A percentile compares a stretch with the other conserved stretches of the same genome.
Conservation (phyloP, 2,329 filamentous ascomycete genomes). For the Plenodomus tracheiphilus region DNA sequence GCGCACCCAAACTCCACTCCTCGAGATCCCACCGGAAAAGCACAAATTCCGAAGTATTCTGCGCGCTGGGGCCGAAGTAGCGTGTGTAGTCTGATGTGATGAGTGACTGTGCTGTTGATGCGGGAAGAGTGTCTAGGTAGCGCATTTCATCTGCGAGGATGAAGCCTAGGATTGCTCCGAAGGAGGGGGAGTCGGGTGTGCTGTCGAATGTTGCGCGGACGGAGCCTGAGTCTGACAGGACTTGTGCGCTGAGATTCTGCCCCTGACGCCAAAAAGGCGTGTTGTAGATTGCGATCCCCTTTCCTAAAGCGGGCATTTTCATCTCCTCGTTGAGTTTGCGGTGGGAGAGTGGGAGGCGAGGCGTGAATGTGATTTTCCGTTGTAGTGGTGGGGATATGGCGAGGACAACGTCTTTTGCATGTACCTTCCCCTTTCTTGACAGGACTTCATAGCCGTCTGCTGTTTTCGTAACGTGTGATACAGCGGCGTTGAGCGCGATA, state of each 20-base stretch:
- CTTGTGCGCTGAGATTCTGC: constrained; percentile 49
- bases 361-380: constrained; percentile 53
- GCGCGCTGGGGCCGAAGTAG: constrained; percentile 17
- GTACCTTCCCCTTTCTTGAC: constrained; percentile 30
- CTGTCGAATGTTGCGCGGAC: constrained; percentile 22
- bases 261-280: constrained; percentile 51
- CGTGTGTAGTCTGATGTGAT: constrained; percentile 15
- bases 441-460: constrained; percentile 2
- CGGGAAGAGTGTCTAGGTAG: constrained; percentile 9
- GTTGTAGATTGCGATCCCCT: constrained; percentile 54
- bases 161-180: constrained; percentile 28
- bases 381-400: constrained; percentile 54
- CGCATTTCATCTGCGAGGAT: constrained; percentile 25
- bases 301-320: constrained; percentile 55
- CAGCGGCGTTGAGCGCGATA: constrained; percentile 21
- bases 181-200: constrained; percentile 16
- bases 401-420: constrained; percentile 52
- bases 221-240: constrained; percentile 15
- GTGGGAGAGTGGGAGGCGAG: constrained; percentile 51
- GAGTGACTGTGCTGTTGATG: constrained; percentile 2
- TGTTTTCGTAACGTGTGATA: constrained; percentile 16
- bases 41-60: constrained; percentile 19
- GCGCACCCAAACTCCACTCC: constrained; percentile 21
- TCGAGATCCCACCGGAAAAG: constrained; percentile 29
- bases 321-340: constrained; percentile 41